Percentiles rank a stretch among this genome's conserved stretches.
These are phyloP conservation scores for Amanita jacksonii DNA, from an alignment of 768 basidiomycete genomes.

Conservation along the genomic window DNA sequence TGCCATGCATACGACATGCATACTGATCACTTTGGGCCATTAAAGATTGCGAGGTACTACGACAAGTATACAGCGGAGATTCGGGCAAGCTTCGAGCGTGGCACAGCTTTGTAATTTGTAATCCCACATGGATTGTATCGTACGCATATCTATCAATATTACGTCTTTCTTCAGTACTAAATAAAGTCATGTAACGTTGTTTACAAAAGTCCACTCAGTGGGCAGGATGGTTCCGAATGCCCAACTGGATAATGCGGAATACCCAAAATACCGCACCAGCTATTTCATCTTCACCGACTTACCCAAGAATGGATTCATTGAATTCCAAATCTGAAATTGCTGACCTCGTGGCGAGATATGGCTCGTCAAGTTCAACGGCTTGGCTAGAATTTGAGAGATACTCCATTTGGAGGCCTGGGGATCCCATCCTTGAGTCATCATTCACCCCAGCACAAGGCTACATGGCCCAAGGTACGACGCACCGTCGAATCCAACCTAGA, in stretches of 20 bases:
- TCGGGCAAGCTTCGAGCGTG: slow-evolving; percentile 94
- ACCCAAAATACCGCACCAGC: neutral
- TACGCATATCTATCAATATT: neutral
- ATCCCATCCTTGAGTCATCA: slow-evolving; percentile 26
- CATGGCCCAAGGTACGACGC: slow-evolving; percentile 27
- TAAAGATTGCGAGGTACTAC: slow-evolving; percentile 91
- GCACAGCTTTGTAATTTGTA: slow-evolving; percentile 64
- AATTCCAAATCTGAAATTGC: slow-evolving; percentile 24
- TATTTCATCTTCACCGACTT: neutral
- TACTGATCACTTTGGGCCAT: no score
- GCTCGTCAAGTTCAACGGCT: slow-evolving; percentile 58
- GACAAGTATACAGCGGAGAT: slow-evolving; percentile 97
- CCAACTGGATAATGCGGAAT: neutral
- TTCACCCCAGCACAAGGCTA: slow-evolving; percentile 50
- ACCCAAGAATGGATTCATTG: neutral
- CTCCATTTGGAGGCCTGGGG: slow-evolving; percentile 33
- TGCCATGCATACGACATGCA: no score
- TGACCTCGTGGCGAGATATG: slow-evolving; percentile 52
- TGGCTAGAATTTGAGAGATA: slow-evolving; percentile 59
- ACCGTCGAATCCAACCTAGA: neutral
- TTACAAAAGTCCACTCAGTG: neutral
- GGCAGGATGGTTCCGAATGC: no score
- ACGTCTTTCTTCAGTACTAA: neutral
- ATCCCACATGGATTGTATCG: slow-evolving; percentile 4
- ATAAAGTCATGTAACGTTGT: neutral